A percentile compares a stretch with the other conserved stretches of the same genome.
Conservation (phyloP, 305 asterid genomes). For the Fraxinus sp. region DNA sequence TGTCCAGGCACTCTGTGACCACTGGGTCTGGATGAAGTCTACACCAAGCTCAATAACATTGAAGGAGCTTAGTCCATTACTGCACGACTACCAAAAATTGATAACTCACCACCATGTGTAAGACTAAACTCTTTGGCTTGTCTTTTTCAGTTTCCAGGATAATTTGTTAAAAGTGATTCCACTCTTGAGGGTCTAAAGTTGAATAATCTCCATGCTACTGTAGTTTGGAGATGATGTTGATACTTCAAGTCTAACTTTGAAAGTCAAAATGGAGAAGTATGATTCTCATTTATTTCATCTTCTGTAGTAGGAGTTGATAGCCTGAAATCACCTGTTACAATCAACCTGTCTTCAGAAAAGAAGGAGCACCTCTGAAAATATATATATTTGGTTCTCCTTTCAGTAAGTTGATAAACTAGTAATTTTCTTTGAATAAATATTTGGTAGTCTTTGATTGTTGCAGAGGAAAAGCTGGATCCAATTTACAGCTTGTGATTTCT, state of each 20-base stretch:
- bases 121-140: slow-evolving; percentile 34
- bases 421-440: background rate
- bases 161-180: background rate
- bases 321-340: background rate
- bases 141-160: background rate
- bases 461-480: slow-evolving; percentile 62
- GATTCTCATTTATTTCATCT: background rate
- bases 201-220: background rate
- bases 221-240: background rate
- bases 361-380: background rate
- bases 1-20: slow-evolving; percentile 62
- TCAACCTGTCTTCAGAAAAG: background rate
- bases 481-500: slow-evolving; percentile 41
- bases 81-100: slow-evolving; percentile 76
- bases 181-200: background rate
- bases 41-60: slow-evolving; percentile 58
- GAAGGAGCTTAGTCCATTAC: slow-evolving; percentile 81
- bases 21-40: slow-evolving; percentile 54
- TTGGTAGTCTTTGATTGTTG: slow-evolving; percentile 25
- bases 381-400: background rate
- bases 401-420: background rate
- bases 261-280: background rate
- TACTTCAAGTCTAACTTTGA: background rate
- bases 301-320: background rate
- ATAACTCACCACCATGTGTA: slow-evolving; percentile 62